Conservation (phyloP, 352 stramenopile genomes). For the Plasmopara halstedii region DNA sequence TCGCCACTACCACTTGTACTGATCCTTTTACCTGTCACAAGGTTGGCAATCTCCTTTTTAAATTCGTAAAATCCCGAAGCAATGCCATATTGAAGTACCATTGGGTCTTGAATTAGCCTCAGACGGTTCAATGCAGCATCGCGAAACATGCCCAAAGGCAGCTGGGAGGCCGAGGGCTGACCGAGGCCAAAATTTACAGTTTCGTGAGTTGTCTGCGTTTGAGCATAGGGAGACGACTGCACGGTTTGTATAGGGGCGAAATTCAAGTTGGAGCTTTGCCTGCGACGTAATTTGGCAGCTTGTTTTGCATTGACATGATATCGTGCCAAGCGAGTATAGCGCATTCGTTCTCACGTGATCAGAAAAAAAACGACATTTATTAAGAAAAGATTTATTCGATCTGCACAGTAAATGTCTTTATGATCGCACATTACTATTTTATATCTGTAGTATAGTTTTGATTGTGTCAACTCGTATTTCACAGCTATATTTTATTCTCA, state of each 20-base stretch:
- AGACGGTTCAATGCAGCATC: constrained; percentile 42
- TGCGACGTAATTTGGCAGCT: neutral
- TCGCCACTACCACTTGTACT: neutral
- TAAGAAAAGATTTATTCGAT: too few species aligned
- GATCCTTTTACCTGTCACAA: constrained; percentile 36
- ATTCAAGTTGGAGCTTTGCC: neutral
- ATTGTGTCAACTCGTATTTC: too few species aligned
- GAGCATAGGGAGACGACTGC: constrained; percentile 59
- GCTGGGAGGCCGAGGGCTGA: constrained; percentile 66
- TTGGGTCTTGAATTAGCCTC: constrained; percentile 35
- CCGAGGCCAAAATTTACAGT: constrained; percentile 85
- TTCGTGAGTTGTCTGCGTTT: constrained; percentile 47
- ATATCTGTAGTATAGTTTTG: too few species aligned
- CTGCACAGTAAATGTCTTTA: too few species aligned
- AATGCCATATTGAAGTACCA: constrained; percentile 69
- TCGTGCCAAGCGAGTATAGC: neutral
- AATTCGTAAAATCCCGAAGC: constrained; percentile 66
- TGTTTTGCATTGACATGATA: constrained; percentile 1
- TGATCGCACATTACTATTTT: too few species aligned
- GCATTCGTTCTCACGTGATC: too few species aligned
- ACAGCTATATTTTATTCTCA: too few species aligned
- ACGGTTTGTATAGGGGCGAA: constrained; percentile 19
- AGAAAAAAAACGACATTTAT: too few species aligned
- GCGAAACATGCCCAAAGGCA: constrained; percentile 62
- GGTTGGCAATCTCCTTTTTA: constrained; percentile 47